Percentiles rank a stretch among this genome's conserved stretches.
Evolutionary conservation across 345 rosid species (phyloP).

Genomic region (Physaria fendleri): DNA sequence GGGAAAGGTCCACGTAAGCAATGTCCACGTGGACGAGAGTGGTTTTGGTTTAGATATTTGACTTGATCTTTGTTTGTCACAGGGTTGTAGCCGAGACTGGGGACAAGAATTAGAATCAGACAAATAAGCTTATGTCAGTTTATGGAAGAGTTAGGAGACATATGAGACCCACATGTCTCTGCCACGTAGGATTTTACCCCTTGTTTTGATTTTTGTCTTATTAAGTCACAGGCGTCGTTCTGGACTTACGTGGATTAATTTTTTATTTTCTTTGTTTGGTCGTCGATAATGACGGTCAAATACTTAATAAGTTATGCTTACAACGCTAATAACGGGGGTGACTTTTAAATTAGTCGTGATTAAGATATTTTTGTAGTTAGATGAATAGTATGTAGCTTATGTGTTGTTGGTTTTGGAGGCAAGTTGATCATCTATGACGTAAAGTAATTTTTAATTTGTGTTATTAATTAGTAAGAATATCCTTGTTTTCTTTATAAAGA

Average conservation of each 20-base stretch:
- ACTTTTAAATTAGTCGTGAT: constrained; percentile 1
- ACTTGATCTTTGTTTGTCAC: constrained; percentile 30
- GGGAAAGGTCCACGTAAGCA: constrained; percentile 8
- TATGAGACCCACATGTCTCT: constrained; percentile 37
- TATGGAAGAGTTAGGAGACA: constrained; percentile 41
- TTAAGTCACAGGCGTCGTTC: constrained; percentile 20
- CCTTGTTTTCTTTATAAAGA: background rate
- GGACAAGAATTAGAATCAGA: constrained; percentile 35
- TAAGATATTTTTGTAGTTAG: background rate
- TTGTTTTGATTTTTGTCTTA: no score
- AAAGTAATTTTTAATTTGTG: background rate
- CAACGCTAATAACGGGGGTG: constrained; percentile 21
- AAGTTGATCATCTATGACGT: constrained; percentile 17
- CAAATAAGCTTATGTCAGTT: constrained; percentile 25
- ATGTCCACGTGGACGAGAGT: constrained; percentile 24
- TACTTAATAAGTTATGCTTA: constrained; percentile 14
- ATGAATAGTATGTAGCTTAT: constrained; percentile 4
- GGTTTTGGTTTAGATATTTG: constrained; percentile 26
- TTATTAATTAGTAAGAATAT: background rate
- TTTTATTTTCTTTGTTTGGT: constrained; percentile 13
- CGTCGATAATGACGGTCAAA: constrained; percentile 22
- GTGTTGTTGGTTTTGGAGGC: constrained; percentile 28
- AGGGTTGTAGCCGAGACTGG: constrained; percentile 18
- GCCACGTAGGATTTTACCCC: constrained; percentile 39
- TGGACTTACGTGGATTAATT: constrained; percentile 22